Evolutionary conservation across 169 alveolate species (phyloP), one percentile per base, ranked within the genome.

Genomic region (Plasmodium gallinaceum): DNA sequence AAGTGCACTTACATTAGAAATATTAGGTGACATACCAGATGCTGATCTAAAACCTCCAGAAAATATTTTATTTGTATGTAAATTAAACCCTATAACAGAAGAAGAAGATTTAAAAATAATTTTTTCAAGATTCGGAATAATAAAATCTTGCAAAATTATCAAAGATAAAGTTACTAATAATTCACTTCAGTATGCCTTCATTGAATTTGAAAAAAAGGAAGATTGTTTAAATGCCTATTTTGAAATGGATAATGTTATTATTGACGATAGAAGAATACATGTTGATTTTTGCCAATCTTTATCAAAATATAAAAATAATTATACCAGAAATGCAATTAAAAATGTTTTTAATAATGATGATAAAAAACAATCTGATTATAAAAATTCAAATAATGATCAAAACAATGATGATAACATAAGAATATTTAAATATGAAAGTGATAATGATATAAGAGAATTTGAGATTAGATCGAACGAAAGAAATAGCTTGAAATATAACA

Each of bases 1-100:
- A 16, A 95, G 98, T 73, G 99, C 99, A 5, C 97, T 98, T 10
- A 97, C 98, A 5, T 95, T 99, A 80, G 99, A 98, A 94, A 97
- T 99, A 65, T 88, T 98, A 43, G 99, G 99, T 18, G 99, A 99
- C 92, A 92, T 99, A 12, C 99, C 99, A 7, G 99, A 98, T 93
- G 99, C 99, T 32, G 99, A 99, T 80, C 94, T 97, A 58, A 97
- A 97, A 68, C 99, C 99, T 9, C 99, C 99, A 16, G 99, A 99
- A 74, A 98, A 98, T 76, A 98, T 98, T 32, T 96, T 99, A 6
- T 99, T 98, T 94, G 99, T 99, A 16, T 98, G 99, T 72, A 97
- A 98, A 93, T 93, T 99, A 78, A 98, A 99, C 88, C 99, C 99
- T 0, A 97, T 97, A 10, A 98, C 99, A 1, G 97, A 97, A 83